phyloP scores from a whole-genome alignment of 2,329 filamentous ascomycete genomes.

The Aspergillus carbonarius region DNA sequence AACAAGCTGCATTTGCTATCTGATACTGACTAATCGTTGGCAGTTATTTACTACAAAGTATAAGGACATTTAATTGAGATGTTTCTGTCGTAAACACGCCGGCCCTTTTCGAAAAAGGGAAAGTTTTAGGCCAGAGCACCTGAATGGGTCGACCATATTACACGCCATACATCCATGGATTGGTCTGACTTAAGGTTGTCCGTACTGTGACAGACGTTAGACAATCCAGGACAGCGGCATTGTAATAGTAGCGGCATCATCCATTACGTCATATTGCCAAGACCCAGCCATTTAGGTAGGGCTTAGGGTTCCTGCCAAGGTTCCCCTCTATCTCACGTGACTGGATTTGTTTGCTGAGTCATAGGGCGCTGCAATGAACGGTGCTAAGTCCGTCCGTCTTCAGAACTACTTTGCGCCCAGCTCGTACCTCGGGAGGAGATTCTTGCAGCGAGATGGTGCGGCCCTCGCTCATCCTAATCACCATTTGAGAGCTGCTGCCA shows the following conservation, averaged over 20 bases:
- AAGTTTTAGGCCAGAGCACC: no score
- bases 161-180: no score
- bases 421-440: not conserved
- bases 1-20: no score
- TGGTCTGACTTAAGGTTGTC: no score
- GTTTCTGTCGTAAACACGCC: no score
- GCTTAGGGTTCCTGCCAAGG: conserved; percentile 1
- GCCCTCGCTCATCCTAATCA: not conserved
- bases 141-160: no score
- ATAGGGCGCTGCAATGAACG: not conserved
- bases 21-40: no score
- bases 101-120: no score
- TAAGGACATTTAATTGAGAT: not conserved
- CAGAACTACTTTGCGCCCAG: not conserved
- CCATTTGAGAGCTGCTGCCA: not conserved
- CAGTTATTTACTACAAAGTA: not conserved
- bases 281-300: not conserved
- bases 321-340: not conserved
- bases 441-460: not conserved
- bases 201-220: no score
- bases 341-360: not conserved
- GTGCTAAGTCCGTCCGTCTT: not conserved
- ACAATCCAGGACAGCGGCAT: no score
- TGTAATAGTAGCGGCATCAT: no score
- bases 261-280: no score